phyloP scores from a whole-genome alignment of 768 basidiomycete species.

The Leucosporidium scottii region DNA sequence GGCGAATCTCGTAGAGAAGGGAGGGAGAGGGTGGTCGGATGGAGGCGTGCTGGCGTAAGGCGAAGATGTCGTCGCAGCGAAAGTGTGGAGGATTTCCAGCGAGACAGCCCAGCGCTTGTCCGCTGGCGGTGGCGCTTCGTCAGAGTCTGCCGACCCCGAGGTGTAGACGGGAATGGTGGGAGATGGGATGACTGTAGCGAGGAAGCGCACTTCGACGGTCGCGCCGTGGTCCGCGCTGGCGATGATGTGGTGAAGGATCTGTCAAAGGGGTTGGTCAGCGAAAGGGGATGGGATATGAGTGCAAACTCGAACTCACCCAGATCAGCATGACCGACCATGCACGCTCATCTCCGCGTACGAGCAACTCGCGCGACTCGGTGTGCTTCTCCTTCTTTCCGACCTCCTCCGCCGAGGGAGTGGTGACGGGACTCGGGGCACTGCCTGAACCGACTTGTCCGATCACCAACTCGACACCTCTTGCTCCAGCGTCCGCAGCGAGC shows the following conservation, averaged over 20 bases:
- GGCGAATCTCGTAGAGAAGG: conserved; percentile 12
- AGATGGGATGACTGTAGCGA: conserved; percentile 7
- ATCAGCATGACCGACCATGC: conserved; percentile 29
- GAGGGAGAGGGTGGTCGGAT: conserved; percentile 6
- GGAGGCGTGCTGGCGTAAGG: not conserved
- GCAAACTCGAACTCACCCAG: conserved; percentile 11
- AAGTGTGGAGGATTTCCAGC: conserved; percentile 20
- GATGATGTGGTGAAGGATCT: conserved; percentile 30
- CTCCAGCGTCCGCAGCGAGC: conserved; percentile 26
- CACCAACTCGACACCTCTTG: conserved; percentile 34
- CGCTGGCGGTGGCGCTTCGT: not conserved
- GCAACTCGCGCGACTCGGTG: conserved; percentile 19
- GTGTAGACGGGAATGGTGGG: not conserved
- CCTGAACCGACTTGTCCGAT: conserved; percentile 29
- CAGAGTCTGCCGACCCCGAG: not conserved
- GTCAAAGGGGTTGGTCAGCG: not conserved
- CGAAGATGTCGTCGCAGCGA: conserved; percentile 2
- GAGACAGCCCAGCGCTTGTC: conserved; percentile 29
- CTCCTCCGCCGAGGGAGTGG: conserved; percentile 9
- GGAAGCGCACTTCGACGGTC: conserved; percentile 25
- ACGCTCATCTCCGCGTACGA: conserved; percentile 29
- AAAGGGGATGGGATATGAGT: too few species aligned
- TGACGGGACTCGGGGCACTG: conserved; percentile 21
- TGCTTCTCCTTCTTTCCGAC: not conserved
- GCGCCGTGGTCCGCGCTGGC: conserved; percentile 20